These are phyloP conservation scores for Solanum gandarillasii DNA, from an alignment of 257 asterid species.

Conservation along the genomic window DNA sequence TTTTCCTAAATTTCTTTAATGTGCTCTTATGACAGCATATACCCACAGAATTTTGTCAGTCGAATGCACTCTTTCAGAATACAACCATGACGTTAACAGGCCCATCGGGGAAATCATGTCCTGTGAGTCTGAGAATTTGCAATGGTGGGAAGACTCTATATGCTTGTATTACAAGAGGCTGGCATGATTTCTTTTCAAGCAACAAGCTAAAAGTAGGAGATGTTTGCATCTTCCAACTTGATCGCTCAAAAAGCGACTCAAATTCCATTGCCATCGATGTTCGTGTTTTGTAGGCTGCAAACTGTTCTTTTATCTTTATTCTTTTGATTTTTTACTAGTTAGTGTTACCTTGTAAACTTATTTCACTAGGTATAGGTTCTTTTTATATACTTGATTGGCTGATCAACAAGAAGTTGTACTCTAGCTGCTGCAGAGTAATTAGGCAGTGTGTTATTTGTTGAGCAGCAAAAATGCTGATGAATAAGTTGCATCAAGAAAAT, in stretches of 20 bases:
- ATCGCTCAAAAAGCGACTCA: background rate
- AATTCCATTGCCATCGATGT: background rate
- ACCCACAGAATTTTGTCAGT: conserved; percentile 7
- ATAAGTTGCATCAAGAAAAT: background rate
- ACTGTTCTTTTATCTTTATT: background rate
- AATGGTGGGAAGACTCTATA: background rate
- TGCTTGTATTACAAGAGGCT: background rate
- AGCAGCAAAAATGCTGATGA: background rate
- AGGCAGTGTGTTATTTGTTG: background rate
- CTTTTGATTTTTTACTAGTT: background rate
- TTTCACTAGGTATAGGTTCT: background rate
- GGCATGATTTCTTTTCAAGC: background rate
- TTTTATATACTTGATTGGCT: background rate
- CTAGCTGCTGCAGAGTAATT: background rate
- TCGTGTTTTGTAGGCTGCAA: background rate
- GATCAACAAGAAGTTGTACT: background rate
- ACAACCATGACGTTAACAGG: background rate
- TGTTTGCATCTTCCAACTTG: conserved; percentile 10
- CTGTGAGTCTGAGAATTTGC: background rate
- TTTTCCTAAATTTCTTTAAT: background rate
- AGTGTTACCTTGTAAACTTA: background rate
- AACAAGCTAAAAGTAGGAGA: conserved; percentile 15
- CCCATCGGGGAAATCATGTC: background rate
- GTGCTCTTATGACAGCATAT: conserved; percentile 2
- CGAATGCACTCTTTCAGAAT: background rate